These are phyloP conservation scores for Trichoderma orchidacearum DNA, from an alignment of 495 filamentous ascomycete genomes.

Conservation along the genomic window DNA sequence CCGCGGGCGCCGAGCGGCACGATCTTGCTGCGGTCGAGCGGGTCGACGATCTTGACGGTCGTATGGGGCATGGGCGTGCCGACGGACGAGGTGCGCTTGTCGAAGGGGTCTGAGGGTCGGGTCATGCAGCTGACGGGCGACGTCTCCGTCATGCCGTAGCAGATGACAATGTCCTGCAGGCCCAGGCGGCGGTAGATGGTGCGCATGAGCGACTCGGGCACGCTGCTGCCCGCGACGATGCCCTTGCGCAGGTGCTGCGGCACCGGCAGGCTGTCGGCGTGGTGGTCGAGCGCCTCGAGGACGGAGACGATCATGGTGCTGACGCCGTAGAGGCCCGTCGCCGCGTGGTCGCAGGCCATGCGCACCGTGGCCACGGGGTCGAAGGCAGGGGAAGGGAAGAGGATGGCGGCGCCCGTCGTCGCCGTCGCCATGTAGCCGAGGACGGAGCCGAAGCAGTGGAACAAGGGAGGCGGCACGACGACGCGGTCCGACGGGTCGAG, in stretches of 20 bases:
- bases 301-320: conserved; percentile 94
- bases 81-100: conserved; percentile 65
- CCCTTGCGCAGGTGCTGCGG: conserved; percentile 59
- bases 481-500: conserved; percentile 59
- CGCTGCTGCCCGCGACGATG: conserved; percentile 78
- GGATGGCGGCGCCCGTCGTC: conserved; percentile 71
- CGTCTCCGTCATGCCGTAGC: conserved; percentile 98
- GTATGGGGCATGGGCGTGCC: conserved; percentile 68
- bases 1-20: conserved; percentile 54
- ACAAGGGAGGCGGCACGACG: conserved; percentile 77
- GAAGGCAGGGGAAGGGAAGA: conserved; percentile 82
- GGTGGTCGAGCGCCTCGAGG: conserved; percentile 49
- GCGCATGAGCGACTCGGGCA: conserved; percentile 76
- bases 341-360: conserved; percentile 60
- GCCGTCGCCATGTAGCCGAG: conserved; percentile 91
- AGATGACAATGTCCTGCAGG: conserved; percentile 77
- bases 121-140: conserved; percentile 90
- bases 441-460: conserved; percentile 87
- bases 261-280: conserved; percentile 9
- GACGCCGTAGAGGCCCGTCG: conserved; percentile 84
- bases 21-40: conserved; percentile 36
- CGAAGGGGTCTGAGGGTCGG: conserved; percentile 62
- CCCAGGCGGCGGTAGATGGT: conserved; percentile 64
- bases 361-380: conserved; percentile 57
- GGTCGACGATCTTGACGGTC: conserved; percentile 66